phyloP scores from a whole-genome alignment of 2,329 filamentous ascomycete species.

The Talaromyces sp. region DNA sequence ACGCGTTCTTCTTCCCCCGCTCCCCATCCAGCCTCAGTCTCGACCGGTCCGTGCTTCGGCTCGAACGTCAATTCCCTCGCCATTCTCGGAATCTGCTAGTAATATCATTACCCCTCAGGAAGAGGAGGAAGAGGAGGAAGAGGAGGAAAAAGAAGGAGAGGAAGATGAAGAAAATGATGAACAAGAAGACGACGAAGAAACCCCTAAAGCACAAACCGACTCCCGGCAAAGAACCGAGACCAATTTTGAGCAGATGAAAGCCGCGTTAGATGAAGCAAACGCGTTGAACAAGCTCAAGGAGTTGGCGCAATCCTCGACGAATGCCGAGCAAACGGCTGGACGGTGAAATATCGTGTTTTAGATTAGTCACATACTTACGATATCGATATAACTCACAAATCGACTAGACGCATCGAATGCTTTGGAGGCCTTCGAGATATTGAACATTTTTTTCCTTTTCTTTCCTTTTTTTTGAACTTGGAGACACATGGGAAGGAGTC shows the following conservation, averaged over 20 bases:
- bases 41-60: conserved; percentile 9
- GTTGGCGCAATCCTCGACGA: conserved; percentile 8
- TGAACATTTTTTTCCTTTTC: background rate
- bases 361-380: background rate
- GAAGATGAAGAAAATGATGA: background rate
- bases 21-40: conserved; percentile 9
- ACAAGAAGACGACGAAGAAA: background rate
- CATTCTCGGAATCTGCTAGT: background rate
- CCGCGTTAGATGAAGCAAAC: conserved; percentile 3
- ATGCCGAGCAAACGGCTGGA: conserved; percentile 1
- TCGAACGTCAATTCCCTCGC: background rate
- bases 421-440: background rate
- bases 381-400: background rate
- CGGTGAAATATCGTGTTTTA: background rate
- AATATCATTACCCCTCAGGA: background rate
- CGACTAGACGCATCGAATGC: background rate
- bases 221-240: background rate
- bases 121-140: background rate
- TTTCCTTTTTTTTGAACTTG: background rate
- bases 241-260: background rate
- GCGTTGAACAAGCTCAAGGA: conserved; percentile 5
- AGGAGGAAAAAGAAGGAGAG: background rate
- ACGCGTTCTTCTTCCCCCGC: conserved; percentile 9
- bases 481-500: background rate
- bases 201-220: conserved; percentile 3